Conservation (phyloP, 495 filamentous ascomycete genomes). For the Podospora bellae-mahoneyi region DNA sequence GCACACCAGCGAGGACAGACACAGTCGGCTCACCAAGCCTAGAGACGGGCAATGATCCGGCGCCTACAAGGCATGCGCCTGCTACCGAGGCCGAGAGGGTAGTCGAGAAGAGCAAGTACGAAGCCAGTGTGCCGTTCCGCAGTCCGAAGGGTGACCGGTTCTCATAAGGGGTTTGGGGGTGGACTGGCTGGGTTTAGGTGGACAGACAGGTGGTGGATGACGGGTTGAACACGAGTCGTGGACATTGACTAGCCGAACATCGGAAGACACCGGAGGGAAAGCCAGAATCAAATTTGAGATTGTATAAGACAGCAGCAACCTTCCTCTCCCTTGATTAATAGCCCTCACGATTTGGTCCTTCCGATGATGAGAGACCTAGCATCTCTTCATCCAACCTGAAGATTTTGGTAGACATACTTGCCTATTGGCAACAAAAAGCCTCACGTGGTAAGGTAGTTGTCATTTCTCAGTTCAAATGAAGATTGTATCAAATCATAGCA, state of each 20-base stretch:
- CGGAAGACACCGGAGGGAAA: neutral
- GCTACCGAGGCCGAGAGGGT: constrained; percentile 66
- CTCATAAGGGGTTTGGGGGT: constrained; percentile 32
- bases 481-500: neutral
- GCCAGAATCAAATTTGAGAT: neutral
- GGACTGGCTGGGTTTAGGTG: neutral
- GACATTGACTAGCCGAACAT: neutral
- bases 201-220: neutral
- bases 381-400: too few relatives aligned
- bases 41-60: constrained; percentile 78
- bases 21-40: constrained; percentile 70
- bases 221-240: neutral
- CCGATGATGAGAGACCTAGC: too few relatives aligned
- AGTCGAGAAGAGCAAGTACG: constrained; percentile 85
- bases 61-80: constrained; percentile 78
- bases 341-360: too few relatives aligned
- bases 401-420: too few relatives aligned
- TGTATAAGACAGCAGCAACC: constrained; percentile 4
- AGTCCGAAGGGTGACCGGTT: constrained; percentile 83
- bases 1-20: constrained; percentile 49
- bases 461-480: too few relatives aligned
- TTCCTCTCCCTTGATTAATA: neutral
- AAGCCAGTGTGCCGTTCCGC: constrained; percentile 63
- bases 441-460: too few relatives aligned
- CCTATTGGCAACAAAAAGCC: too few relatives aligned